Base-by-base conservation (phyloP, 768 basidiomycete species). In the Boletus tomentosulus region DNA sequence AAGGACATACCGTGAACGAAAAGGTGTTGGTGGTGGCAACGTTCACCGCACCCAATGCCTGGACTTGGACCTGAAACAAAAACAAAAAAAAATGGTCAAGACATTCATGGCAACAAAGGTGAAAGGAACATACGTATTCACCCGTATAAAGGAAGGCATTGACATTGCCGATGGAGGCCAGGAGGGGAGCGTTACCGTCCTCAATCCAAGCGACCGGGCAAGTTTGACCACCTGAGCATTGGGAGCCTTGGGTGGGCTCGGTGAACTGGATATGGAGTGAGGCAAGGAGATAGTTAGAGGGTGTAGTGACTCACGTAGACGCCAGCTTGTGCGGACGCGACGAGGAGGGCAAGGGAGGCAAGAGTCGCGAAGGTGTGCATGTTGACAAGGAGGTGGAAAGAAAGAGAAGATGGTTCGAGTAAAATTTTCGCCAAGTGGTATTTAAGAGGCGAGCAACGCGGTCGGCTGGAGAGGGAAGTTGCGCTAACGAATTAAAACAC, bases 191-290 rank as follows among this genome's bases (percentile, higher is more conserved):
- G 10, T 55, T 37, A 16, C 87, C 87, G 56, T 90, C 74, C 51
- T 91, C 87, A 1, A 81, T 54, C 87, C 86, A 90, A 43, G 73
- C 53, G 7, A 89, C 75, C 0, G 64, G 67, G 68, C 84, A 86
- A 6, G 76, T 56, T 57, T 80, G 66, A 11, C 81, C 83, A 25
- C 73, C 87, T 37, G 71, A 70, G 64, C 84, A 87, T 24, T 68
- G 71, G 11, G 77, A 71, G 48, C 71, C 58, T 50, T 63, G 57
- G 11, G 67, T 57, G 30, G 86, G 84, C 49, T 72, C 57, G 34
- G 77, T 74, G 35, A 85, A 73, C 83, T 85, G 51, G 8, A 22
- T 0, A 31, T 4, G 6, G 46, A 37, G 31, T 47, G 31, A 50
- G 46, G 39, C 3, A 5, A 41, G 16, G 25, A 19, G 12, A 19